Conservation (phyloP, 2,329 filamentous ascomycete species). For the Cladophialophora carrionii region DNA sequence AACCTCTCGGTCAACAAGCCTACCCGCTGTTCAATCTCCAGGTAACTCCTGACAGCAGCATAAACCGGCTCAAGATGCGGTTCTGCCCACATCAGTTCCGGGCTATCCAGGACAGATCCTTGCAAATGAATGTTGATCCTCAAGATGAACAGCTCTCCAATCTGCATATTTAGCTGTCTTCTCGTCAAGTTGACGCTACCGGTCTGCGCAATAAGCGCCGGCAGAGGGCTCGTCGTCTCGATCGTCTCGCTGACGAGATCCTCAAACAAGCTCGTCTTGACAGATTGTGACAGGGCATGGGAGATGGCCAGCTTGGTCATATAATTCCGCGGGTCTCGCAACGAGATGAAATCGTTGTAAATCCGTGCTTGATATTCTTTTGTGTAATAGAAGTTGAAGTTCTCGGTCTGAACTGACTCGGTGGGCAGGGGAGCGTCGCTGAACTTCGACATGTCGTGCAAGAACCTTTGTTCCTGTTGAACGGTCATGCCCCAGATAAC, state of each 20-base stretch:
- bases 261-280: constrained; percentile 97
- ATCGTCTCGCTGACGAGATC: constrained; percentile 93
- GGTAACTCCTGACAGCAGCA: constrained; percentile 88
- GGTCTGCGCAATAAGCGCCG: constrained; percentile 86
- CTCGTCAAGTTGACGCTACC: constrained; percentile 88
- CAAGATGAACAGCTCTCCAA: constrained; percentile 95
- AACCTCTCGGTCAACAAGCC: constrained; percentile 84
- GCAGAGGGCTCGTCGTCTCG: constrained; percentile 88
- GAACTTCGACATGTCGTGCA: constrained; percentile 93
- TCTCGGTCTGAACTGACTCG: constrained; percentile 91
- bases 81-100: constrained; percentile 98
- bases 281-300: constrained; percentile 91
- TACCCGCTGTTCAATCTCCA: constrained; percentile 98
- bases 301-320: constrained; percentile 98
- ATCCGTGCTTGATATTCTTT: constrained; percentile 96
- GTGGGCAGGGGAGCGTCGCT: constrained; percentile 85
- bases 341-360: constrained; percentile 98
- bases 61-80: constrained; percentile 96
- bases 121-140: constrained; percentile 98
- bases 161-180: constrained; percentile 97
- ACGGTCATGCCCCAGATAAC: constrained; percentile 98
- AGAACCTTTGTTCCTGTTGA: constrained; percentile 84
- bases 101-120: constrained; percentile 92
- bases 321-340: constrained; percentile 92
- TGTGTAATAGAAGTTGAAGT: constrained; percentile 99